Percentiles rank a stretch among this genome's conserved stretches.
These are phyloP conservation scores for Tuber microsphaerosporum DNA, from an alignment of 495 filamentous ascomycete species.

Conservation along the genomic window DNA sequence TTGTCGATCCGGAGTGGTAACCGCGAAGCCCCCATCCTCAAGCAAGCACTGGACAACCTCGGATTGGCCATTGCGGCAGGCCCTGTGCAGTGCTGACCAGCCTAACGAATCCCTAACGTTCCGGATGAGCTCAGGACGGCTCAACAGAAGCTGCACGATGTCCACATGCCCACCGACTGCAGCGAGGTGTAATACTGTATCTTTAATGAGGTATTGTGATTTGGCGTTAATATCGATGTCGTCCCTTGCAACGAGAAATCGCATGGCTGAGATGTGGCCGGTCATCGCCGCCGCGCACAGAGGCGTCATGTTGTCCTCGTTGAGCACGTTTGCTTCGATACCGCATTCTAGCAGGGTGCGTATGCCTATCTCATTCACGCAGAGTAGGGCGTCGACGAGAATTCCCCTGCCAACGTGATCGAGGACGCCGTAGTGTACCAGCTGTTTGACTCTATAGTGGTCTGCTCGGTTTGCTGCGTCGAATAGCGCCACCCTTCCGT, in stretches of 20 bases:
- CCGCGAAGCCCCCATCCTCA: background rate
- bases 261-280: background rate
- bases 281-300: background rate
- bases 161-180: background rate
- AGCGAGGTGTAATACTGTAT: background rate
- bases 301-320: background rate
- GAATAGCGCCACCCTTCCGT: background rate
- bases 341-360: background rate
- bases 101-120: background rate
- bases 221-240: background rate
- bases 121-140: background rate
- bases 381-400: background rate
- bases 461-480: background rate
- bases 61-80: background rate
- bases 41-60: constrained; percentile 2
- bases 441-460: background rate
- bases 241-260: background rate
- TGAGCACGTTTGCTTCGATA: background rate
- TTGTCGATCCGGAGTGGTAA: background rate
- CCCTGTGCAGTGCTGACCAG: background rate
- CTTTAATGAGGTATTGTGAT: background rate
- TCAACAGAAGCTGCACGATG: background rate
- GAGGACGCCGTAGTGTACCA: background rate
- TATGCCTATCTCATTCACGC: background rate
- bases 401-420: background rate